These are phyloP conservation scores for Chaetomiaceae sp. DNA, from an alignment of 2,329 filamentous ascomycete species.

Conservation along the genomic window DNA sequence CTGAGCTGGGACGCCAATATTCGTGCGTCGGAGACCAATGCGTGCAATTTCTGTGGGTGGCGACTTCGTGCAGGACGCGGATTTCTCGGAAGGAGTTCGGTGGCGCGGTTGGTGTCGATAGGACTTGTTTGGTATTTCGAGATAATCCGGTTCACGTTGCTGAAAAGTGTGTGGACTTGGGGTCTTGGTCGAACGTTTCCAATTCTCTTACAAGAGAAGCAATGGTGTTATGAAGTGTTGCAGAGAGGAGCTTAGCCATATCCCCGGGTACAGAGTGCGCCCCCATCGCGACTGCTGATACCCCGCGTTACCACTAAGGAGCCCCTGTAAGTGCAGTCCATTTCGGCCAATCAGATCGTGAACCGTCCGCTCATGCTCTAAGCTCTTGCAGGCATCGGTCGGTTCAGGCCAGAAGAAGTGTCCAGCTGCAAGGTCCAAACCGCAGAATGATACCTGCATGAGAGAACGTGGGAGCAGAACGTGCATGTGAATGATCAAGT, in stretches of 20 bases:
- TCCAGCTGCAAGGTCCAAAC: background rate
- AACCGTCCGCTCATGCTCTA: conserved; percentile 17
- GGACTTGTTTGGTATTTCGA: background rate
- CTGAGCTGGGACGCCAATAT: conserved; percentile 9
- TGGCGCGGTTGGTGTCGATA: background rate
- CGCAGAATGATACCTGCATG: background rate
- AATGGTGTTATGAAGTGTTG: background rate
- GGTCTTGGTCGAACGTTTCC: background rate
- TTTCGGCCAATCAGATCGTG: conserved; percentile 19
- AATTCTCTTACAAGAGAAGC: background rate
- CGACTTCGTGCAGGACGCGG: conserved; percentile 20
- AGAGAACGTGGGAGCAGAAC: background rate
- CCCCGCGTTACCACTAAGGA: conserved; percentile 14
- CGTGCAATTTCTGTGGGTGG: conserved; percentile 20
- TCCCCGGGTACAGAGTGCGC: background rate
- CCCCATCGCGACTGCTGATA: conserved; percentile 9
- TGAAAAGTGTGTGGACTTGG: background rate
- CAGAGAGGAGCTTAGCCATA: background rate
- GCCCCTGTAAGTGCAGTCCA: no score
- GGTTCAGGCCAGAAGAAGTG: background rate
- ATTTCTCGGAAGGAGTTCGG: conserved; percentile 8
- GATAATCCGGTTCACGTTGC: no score
- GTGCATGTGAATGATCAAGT: no score
- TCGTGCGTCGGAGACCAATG: conserved; percentile 14
- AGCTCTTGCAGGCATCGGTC: conserved; percentile 15